phyloP scores from a whole-genome alignment of 352 stramenopile genomes.

The Pythium biforme region DNA sequence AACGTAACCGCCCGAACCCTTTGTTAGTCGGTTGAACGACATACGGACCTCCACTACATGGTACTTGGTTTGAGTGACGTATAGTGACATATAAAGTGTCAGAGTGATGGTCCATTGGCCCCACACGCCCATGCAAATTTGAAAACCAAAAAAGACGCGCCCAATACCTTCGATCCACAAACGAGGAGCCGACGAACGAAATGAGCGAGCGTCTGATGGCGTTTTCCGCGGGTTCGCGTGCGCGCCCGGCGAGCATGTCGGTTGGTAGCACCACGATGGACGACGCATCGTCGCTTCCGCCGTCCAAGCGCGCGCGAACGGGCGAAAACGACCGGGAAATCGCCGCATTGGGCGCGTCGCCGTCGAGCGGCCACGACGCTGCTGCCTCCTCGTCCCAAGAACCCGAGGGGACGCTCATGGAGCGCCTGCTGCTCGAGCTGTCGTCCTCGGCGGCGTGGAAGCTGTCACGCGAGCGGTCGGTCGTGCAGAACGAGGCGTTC shows the following conservation, averaged over 20 bases:
- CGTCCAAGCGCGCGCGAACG: conserved; percentile 21
- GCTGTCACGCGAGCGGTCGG: conserved; percentile 39
- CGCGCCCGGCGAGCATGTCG: conserved; percentile 13
- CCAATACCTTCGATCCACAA: background rate
- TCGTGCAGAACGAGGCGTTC: conserved; percentile 48
- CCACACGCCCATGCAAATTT: conserved; percentile 2
- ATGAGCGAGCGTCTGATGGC: background rate
- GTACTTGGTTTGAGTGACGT: conserved; percentile 5
- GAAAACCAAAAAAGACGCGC: conserved; percentile 6
- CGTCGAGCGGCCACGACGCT: background rate
- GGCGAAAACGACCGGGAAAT: conserved; percentile 8
- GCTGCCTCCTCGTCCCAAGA: background rate
- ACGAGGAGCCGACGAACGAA: background rate
- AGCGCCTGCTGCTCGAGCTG: conserved; percentile 19
- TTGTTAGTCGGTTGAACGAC: too few species aligned
- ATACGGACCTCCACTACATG: background rate
- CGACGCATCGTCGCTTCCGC: conserved; percentile 17
- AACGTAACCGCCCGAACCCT: background rate
- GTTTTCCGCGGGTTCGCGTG: conserved; percentile 9
- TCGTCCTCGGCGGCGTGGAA: conserved; percentile 34
- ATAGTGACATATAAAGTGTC: conserved; percentile 5
- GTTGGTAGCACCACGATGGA: background rate
- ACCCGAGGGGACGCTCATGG: conserved; percentile 10
- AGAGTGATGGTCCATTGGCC: conserved; percentile 2
- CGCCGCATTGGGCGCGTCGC: conserved; percentile 6